Evolutionary conservation across 148 eudicot genomes (phyloP).

Genomic region (Arctostaphylos glauca): DNA sequence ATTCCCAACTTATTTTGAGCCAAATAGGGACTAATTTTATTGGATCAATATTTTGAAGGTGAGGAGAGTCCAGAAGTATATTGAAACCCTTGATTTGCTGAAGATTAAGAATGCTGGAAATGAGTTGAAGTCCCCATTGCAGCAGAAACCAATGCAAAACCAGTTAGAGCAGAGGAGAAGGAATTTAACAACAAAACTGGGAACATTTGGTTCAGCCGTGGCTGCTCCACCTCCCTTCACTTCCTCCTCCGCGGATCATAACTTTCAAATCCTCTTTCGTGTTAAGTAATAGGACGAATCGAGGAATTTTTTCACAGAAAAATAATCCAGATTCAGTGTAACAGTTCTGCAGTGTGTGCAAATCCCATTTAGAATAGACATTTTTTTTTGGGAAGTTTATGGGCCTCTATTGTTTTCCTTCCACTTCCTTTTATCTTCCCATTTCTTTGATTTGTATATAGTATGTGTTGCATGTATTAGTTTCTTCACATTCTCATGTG

Average conservation of each 20-base stretch:
- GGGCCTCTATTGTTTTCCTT: too few species aligned
- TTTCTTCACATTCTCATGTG: background rate
- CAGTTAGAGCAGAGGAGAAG: background rate
- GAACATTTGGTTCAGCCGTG: constrained; percentile 1
- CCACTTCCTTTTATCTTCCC: background rate
- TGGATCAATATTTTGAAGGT: constrained; percentile 20
- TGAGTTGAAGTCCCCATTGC: background rate
- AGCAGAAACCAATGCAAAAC: constrained; percentile 9
- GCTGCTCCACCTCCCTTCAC: background rate
- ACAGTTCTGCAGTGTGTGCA: too few species aligned
- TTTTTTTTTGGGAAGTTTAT: background rate
- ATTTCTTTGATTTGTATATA: background rate
- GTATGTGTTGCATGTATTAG: background rate
- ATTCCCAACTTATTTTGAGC: too few species aligned
- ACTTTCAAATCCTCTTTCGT: background rate
- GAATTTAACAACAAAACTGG: constrained; percentile 18
- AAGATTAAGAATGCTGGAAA: constrained; percentile 17
- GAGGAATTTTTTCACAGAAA: too few species aligned
- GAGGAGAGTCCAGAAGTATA: constrained; percentile 27
- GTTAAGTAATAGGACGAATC: too few species aligned
- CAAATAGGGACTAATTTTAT: background rate
- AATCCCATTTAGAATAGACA: background rate
- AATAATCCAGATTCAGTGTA: too few species aligned
- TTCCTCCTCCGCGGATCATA: background rate
- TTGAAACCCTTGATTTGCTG: constrained; percentile 30